Evolutionary conservation across 1,139 yeast species (phyloP).

Genomic region (Saccharomyces hybrid): DNA sequence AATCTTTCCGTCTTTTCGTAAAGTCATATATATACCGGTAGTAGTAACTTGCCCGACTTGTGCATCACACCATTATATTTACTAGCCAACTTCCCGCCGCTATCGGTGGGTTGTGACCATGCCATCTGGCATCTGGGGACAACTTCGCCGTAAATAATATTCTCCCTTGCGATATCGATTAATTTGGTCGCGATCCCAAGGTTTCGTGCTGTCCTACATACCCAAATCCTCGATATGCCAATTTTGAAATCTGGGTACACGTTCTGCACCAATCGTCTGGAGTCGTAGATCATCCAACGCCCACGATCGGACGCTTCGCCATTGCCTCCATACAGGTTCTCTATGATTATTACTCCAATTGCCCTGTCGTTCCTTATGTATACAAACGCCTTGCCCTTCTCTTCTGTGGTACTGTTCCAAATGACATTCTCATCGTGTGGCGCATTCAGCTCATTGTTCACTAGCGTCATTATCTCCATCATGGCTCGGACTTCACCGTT

Average conservation of each 20-base stretch:
- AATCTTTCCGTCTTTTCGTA: not conserved
- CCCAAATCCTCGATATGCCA: conserved; percentile 32
- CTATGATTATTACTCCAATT: conserved; percentile 27
- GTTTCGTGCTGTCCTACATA: conserved; percentile 23
- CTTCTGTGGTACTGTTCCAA: conserved; percentile 17
- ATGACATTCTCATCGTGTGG: conserved; percentile 30
- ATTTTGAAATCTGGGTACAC: conserved; percentile 21
- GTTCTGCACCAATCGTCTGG: conserved; percentile 20
- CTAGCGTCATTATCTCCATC: conserved; percentile 24
- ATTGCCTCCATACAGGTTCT: conserved; percentile 9
- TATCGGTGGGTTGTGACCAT: conserved; percentile 32
- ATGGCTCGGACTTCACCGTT: conserved; percentile 23
- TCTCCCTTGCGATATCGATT: conserved; percentile 24
- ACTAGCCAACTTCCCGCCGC: conserved; percentile 29
- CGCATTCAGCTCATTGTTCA: conserved; percentile 28
- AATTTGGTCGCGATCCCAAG: conserved; percentile 26
- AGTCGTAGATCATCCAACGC: conserved; percentile 29
- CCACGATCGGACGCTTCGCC: conserved; percentile 13
- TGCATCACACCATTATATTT: conserved; percentile 27
- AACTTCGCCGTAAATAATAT: conserved; percentile 16
- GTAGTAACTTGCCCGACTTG: conserved; percentile 25
- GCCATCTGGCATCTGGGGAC: conserved; percentile 24
- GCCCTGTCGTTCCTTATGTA: conserved; percentile 26
- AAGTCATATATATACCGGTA: conserved; percentile 27
- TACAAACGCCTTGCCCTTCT: conserved; percentile 26